These are phyloP conservation scores for Globisporangium alternatum DNA, from an alignment of 352 stramenopile genomes.

Conservation along the genomic window DNA sequence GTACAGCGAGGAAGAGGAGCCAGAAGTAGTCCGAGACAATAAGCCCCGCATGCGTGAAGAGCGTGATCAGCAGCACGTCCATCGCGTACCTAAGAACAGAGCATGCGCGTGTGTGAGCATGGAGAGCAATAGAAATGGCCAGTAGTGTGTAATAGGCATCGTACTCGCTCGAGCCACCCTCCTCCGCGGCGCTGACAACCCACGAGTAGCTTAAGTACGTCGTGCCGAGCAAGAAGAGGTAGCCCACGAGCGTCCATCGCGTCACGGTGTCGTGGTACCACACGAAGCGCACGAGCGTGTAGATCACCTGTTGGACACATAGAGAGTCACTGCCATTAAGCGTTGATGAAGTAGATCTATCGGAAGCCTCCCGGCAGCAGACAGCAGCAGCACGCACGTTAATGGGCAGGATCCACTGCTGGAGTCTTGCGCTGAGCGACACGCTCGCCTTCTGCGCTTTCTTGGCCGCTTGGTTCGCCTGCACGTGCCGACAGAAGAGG, in stretches of 20 bases:
- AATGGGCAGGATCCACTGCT: conserved; percentile 79
- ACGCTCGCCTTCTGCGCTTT: conserved; percentile 71
- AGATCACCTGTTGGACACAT: conserved; percentile 35
- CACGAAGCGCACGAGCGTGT: conserved; percentile 73
- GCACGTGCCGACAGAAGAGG: background rate
- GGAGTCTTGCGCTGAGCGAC: conserved; percentile 65
- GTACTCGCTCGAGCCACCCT: conserved; percentile 74
- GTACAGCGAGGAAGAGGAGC: conserved; percentile 73
- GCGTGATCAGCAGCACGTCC: conserved; percentile 80
- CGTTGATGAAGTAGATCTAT: background rate
- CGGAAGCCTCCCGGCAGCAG: background rate
- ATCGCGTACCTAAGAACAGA: conserved; percentile 56
- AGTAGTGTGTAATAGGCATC: background rate
- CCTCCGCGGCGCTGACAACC: conserved; percentile 71
- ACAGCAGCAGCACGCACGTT: conserved; percentile 37
- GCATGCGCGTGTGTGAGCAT: conserved; percentile 13
- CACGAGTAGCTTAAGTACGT: conserved; percentile 83
- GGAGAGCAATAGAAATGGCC: background rate
- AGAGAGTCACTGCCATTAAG: background rate
- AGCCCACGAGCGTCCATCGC: conserved; percentile 65
- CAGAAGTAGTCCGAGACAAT: conserved; percentile 88
- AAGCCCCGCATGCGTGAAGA: conserved; percentile 74
- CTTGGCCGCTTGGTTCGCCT: conserved; percentile 86
- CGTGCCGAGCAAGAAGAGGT: conserved; percentile 54
- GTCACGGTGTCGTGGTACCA: conserved; percentile 70